These are phyloP conservation scores for Kluyveromyces starmeri DNA, from an alignment of 805 yeast genomes.

Conservation along the genomic window DNA sequence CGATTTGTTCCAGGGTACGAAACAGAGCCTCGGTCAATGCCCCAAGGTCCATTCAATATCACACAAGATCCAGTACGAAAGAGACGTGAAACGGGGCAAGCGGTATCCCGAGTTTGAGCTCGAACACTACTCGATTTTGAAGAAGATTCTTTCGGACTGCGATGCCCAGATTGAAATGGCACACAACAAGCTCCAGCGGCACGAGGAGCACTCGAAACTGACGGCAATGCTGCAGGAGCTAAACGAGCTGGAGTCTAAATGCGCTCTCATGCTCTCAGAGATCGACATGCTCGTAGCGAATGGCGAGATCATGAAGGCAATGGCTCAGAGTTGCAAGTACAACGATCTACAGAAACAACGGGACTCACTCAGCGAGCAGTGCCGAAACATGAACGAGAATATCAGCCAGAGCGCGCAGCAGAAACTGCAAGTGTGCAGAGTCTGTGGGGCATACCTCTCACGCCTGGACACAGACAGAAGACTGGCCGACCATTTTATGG, in stretches of 20 bases:
- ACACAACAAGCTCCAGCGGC: slow-evolving; percentile 48
- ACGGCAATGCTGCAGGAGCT: slow-evolving; percentile 46
- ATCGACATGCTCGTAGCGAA: slow-evolving; percentile 42
- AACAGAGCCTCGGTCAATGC: slow-evolving; percentile 75
- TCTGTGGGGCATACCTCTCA: slow-evolving; percentile 83
- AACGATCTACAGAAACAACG: slow-evolving; percentile 41
- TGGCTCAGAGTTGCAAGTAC: slow-evolving; percentile 40
- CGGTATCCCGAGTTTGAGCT: slow-evolving; percentile 38
- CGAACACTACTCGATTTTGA: slow-evolving; percentile 39
- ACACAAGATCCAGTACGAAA: slow-evolving; percentile 61
- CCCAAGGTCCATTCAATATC: slow-evolving; percentile 68
- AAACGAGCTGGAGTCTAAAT: slow-evolving; percentile 51
- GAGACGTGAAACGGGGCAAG: slow-evolving; percentile 33
- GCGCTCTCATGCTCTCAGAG: slow-evolving; percentile 62
- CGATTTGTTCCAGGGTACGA: slow-evolving; percentile 74
- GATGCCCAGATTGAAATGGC: slow-evolving; percentile 58
- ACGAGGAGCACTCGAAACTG: slow-evolving; percentile 62
- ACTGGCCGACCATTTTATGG: slow-evolving; percentile 81
- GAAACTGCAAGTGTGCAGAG: slow-evolving; percentile 80
- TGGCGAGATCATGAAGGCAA: slow-evolving; percentile 42
- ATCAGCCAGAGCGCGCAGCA: slow-evolving; percentile 83
- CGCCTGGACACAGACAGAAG: slow-evolving; percentile 81
- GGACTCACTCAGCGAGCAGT: slow-evolving; percentile 43
- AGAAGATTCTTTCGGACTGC: slow-evolving; percentile 54
- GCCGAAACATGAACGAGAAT: slow-evolving; percentile 55